Percentiles rank a stretch among this genome's conserved stretches.
phyloP scores from a whole-genome alignment of 83 land plant species.

The Diphasiastrum complanatum region DNA sequence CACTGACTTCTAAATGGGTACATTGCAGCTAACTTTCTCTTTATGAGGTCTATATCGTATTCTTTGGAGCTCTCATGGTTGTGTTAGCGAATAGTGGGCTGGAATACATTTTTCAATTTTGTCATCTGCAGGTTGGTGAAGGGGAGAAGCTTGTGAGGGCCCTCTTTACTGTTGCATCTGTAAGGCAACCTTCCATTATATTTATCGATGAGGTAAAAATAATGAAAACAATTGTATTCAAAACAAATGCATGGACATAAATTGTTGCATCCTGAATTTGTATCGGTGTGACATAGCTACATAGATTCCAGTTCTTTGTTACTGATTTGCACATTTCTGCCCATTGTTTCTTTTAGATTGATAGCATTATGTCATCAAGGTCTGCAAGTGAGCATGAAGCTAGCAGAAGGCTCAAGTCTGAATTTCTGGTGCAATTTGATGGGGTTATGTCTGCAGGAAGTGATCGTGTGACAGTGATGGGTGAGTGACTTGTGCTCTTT shows the following conservation, averaged over 20 bases:
- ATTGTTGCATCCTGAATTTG: too few relatives aligned
- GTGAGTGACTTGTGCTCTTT: too few relatives aligned
- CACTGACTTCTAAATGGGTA: conserved; percentile 96
- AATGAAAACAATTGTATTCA: too few relatives aligned
- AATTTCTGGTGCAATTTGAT: conserved; percentile 91
- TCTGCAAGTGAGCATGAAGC: conserved; percentile 79
- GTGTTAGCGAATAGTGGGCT: too few relatives aligned
- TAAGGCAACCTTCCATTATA: conserved; percentile 84
- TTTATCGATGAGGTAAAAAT: conserved; percentile 95
- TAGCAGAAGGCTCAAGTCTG: conserved; percentile 92
- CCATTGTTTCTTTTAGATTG: conserved; percentile 49
- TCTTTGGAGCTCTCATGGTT: neutral
- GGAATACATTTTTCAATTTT: too few relatives aligned
- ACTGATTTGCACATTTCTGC: neutral
- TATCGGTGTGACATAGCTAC: neutral
- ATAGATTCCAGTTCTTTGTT: conserved; percentile 6
- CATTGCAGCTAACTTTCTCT: too few relatives aligned
- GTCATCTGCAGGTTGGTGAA: conserved; percentile 68
- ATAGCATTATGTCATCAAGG: conserved; percentile 91
- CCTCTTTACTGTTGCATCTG: conserved; percentile 83
- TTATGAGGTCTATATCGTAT: neutral
- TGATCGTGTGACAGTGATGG: conserved; percentile 85
- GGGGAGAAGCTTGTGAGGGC: conserved; percentile 88
- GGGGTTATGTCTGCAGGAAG: conserved; percentile 68
- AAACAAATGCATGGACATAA: too few relatives aligned